Evolutionary conservation across 129 eudicot species (phyloP).

Genomic region (Oenanthe sinensis): DNA sequence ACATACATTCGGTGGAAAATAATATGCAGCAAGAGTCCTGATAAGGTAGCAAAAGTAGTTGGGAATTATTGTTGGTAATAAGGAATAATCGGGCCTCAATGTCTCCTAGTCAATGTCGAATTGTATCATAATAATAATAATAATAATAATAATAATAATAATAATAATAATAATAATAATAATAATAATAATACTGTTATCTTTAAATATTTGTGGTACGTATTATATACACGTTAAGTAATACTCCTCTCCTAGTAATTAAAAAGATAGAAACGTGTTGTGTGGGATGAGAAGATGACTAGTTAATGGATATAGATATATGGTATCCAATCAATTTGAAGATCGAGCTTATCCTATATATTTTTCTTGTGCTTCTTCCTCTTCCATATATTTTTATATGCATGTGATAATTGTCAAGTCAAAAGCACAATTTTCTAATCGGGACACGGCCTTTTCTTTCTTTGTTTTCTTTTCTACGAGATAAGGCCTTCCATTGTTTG

Average conservation of each 20-base stretch:
- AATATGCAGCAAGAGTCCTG: background rate
- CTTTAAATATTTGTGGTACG: background rate
- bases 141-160: no score
- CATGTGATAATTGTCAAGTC: background rate
- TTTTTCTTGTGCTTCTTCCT: background rate
- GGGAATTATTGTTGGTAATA: constrained; percentile 3
- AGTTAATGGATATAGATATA: background rate
- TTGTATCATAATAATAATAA: background rate
- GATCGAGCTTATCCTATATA: background rate
- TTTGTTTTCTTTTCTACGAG: no score
- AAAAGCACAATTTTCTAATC: background rate
- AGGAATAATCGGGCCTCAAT: background rate
- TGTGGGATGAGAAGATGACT: constrained; percentile 2
- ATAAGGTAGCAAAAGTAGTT: constrained; percentile 2
- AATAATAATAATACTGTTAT: background rate
- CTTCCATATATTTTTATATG: background rate
- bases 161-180: background rate
- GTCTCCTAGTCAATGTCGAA: constrained; percentile 6
- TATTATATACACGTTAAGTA: background rate
- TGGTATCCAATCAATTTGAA: background rate
- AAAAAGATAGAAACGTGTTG: background rate
- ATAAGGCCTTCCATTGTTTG: background rate
- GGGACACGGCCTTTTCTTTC: background rate
- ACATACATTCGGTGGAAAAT: no score
- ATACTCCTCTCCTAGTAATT: background rate